phyloP scores from a whole-genome alignment of 2,329 filamentous ascomycete species.

The Cryphonectria carpinicola region DNA sequence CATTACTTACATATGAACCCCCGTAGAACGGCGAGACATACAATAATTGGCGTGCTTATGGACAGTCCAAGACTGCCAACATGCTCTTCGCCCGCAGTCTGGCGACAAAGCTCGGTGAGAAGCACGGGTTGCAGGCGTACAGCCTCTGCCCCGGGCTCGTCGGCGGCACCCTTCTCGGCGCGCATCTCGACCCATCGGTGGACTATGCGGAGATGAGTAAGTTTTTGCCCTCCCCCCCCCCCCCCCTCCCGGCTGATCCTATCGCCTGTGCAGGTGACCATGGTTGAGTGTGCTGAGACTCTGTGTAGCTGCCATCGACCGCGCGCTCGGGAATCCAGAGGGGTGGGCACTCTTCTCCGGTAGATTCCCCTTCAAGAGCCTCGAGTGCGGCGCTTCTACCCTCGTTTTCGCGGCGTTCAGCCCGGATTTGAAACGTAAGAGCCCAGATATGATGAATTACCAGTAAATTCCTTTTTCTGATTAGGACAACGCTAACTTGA shows the following conservation, averaged over 20 bases:
- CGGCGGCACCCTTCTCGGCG: neutral
- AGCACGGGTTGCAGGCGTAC: conserved; percentile 8
- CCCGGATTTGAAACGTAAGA: conserved; percentile 6
- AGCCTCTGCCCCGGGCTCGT: conserved; percentile 14
- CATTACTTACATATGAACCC: neutral
- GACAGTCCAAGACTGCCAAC: conserved; percentile 23
- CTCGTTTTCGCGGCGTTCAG: conserved; percentile 15
- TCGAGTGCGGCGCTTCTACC: conserved; percentile 10
- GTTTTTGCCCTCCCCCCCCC: neutral
- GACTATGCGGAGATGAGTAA: neutral
- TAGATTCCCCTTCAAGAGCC: neutral
- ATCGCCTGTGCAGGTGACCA: neutral
- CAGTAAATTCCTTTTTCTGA: neutral
- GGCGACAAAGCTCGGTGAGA: conserved; percentile 15
- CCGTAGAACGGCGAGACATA: conserved; percentile 19
- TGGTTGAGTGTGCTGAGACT: neutral
- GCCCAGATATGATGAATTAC: neutral
- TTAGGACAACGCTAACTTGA: neutral
- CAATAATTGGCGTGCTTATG: conserved; percentile 17
- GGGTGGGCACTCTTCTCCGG: neutral
- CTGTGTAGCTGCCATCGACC: neutral
- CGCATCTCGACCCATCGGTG: neutral
- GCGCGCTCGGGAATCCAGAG: neutral
- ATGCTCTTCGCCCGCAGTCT: conserved; percentile 18
- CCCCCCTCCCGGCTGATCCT: neutral